These are phyloP conservation scores for Candida gorgasii DNA, from an alignment of 805 yeast genomes.

Conservation along the genomic window DNA sequence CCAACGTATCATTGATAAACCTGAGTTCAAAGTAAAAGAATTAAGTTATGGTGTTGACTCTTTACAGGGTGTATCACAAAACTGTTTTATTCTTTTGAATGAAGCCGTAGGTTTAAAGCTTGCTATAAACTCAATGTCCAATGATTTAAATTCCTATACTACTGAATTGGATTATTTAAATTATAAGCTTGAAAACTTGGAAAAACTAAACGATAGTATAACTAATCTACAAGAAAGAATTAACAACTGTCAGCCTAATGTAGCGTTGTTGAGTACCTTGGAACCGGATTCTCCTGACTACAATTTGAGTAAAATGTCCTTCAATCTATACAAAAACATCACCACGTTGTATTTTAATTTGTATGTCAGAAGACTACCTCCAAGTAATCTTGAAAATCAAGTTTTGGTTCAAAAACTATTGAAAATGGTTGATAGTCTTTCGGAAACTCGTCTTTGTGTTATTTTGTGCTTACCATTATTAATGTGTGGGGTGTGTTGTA, in stretches of 20 bases:
- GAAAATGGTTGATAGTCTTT: constrained; percentile 7
- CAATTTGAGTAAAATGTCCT: constrained; percentile 1
- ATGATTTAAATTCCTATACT: background rate
- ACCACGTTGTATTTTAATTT: constrained; percentile 10
- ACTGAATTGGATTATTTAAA: background rate
- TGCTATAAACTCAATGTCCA: constrained; percentile 1
- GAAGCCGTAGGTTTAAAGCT: constrained; percentile 16
- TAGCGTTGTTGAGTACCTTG: constrained; percentile 2
- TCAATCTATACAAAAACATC: constrained; percentile 5
- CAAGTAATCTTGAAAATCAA: constrained; percentile 9
- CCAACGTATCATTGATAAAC: constrained; percentile 11
- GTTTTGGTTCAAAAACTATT: constrained; percentile 6
- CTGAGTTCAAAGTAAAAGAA: constrained; percentile 15
- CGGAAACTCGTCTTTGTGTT: constrained; percentile 14
- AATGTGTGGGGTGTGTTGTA: constrained; percentile 27
- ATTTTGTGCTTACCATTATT: constrained; percentile 22
- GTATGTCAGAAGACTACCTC: constrained; percentile 9
- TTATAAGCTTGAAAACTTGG: background rate
- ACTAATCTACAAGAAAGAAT: constrained; percentile 5
- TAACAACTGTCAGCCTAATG: constrained; percentile 9
- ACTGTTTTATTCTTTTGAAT: constrained; percentile 19
- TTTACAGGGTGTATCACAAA: constrained; percentile 24
- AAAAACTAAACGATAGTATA: background rate
- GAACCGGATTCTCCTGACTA: background rate
- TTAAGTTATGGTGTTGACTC: constrained; percentile 26